phyloP scores from a whole-genome alignment of 495 filamentous ascomycete genomes.

The Penicillium argentinense region DNA sequence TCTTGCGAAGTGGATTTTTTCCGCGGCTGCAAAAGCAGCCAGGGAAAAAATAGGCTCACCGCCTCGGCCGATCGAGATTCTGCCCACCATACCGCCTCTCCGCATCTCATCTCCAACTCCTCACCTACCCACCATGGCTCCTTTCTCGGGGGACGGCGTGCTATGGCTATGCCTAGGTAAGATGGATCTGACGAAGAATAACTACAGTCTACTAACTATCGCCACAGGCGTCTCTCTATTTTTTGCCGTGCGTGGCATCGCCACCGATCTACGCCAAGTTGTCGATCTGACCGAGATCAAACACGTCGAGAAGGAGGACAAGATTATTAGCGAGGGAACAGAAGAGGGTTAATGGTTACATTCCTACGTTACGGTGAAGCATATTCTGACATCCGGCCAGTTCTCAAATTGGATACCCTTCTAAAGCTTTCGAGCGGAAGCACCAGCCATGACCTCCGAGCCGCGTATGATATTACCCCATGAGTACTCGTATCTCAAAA shows the following conservation, averaged over 20 bases:
- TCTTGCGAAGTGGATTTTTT: slow-evolving; percentile 19
- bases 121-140: slow-evolving; percentile 32
- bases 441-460: slow-evolving; percentile 51
- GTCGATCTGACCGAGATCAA: slow-evolving; percentile 51
- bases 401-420: slow-evolving; percentile 52
- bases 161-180: slow-evolving; percentile 49
- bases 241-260: slow-evolving; percentile 47
- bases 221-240: slow-evolving; percentile 44
- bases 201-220: slow-evolving; percentile 12
- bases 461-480: slow-evolving; percentile 41
- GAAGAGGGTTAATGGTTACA: slow-evolving; percentile 40
- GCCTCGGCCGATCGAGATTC: slow-evolving; percentile 32
- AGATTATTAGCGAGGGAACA: slow-evolving; percentile 46
- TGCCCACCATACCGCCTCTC: slow-evolving; percentile 31
- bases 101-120: slow-evolving; percentile 32
- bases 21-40: slow-evolving; percentile 7
- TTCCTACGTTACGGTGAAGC: neutral
- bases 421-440: slow-evolving; percentile 48
- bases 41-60: slow-evolving; percentile 37
- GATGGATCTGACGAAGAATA: neutral
- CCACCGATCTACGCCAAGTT: slow-evolving; percentile 44
- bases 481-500: neutral
- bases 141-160: slow-evolving; percentile 40
- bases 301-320: slow-evolving; percentile 44
- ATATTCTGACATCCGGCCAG: slow-evolving; percentile 21